Conservation (phyloP, 2,329 filamentous ascomycete species). For the Alternaria alternata region DNA sequence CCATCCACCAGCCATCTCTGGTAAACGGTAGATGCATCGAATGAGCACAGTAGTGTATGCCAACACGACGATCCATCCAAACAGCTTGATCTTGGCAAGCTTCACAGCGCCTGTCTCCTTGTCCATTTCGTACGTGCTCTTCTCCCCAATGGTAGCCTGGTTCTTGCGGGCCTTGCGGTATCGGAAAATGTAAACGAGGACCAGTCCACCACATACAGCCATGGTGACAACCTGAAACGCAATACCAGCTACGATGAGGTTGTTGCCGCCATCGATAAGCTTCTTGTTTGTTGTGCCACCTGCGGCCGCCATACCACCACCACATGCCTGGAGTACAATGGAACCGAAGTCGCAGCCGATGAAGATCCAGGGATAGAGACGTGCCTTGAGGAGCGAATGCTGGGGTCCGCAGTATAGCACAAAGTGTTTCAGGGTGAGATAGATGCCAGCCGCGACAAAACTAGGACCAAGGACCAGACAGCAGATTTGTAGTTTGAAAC, state of each 20-base stretch:
- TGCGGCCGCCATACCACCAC: conserved; percentile 63
- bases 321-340: conserved; percentile 63
- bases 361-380: conserved; percentile 65
- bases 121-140: conserved; percentile 34
- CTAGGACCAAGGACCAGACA: conserved; percentile 55
- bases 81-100: conserved; percentile 31
- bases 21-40: conserved; percentile 57
- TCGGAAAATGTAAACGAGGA: conserved; percentile 44
- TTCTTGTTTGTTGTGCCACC: conserved; percentile 37
- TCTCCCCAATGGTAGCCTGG: conserved; percentile 24
- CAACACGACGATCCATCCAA: conserved; percentile 38
- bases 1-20: conserved; percentile 57
- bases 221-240: conserved; percentile 63
- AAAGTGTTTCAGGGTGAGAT: conserved; percentile 58
- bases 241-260: conserved; percentile 65
- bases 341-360: conserved; percentile 64
- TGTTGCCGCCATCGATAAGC: conserved; percentile 55
- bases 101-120: conserved; percentile 29
- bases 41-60: conserved; percentile 56
- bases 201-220: conserved; percentile 55
- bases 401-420: conserved; percentile 55
- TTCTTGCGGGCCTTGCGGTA: conserved; percentile 30
- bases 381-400: conserved; percentile 50
- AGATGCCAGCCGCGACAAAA: conserved; percentile 57
- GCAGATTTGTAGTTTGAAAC: conserved; percentile 56